phyloP scores from a whole-genome alignment of 2,329 filamentous ascomycete genomes.

The Monilinia fructicola region DNA sequence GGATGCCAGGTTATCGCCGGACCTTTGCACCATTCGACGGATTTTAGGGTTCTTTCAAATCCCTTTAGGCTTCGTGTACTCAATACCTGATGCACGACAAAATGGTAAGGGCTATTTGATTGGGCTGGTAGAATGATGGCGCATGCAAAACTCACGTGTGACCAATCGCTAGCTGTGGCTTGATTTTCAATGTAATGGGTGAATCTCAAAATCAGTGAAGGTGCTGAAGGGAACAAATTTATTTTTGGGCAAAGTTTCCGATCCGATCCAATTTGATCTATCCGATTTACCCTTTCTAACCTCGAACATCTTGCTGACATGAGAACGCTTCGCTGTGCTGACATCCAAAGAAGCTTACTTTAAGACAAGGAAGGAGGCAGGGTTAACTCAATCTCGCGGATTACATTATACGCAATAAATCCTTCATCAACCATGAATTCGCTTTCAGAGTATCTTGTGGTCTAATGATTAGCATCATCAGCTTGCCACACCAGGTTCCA shows the following conservation, averaged over 20 bases:
- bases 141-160: not conserved
- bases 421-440: not conserved
- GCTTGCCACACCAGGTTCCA: conserved; percentile 5
- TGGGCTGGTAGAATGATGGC: not conserved
- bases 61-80: not conserved
- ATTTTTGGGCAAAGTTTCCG: not conserved
- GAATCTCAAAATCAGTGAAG: not conserved
- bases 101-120: not conserved
- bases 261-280: not conserved
- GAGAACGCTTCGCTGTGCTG: conserved; percentile 6
- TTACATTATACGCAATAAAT: not conserved
- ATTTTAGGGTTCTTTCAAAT: not conserved
- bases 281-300: not conserved
- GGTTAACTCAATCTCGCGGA: not conserved
- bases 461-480: not conserved
- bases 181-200: not conserved
- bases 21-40: not conserved
- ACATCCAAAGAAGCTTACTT: conserved; percentile 17
- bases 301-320: conserved; percentile 14
- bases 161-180: not conserved
- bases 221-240: not conserved
- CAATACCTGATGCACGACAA: not conserved
- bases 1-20: conserved; percentile 6
- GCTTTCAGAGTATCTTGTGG: not conserved
- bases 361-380: not conserved